These are phyloP conservation scores for Ephemerocybe angulata DNA, from an alignment of 768 basidiomycete genomes.

Conservation along the genomic window DNA sequence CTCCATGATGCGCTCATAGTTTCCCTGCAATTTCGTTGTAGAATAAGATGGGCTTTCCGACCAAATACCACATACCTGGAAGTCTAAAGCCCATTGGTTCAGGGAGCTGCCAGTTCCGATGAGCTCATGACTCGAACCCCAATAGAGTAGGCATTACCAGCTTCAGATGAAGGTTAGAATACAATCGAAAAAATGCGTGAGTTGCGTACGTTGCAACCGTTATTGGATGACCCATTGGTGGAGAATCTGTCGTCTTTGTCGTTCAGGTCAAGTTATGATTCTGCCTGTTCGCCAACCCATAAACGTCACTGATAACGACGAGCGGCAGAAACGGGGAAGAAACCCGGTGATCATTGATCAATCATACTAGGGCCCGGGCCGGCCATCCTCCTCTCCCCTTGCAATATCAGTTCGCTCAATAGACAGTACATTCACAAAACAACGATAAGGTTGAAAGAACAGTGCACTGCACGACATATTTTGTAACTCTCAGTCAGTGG, in stretches of 20 bases:
- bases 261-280: not conserved
- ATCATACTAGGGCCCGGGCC: too few relatives aligned
- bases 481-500: too few relatives aligned
- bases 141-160: constrained; percentile 26
- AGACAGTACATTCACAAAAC: too few relatives aligned
- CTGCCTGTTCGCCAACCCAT: too few relatives aligned
- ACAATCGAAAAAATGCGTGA: not conserved
- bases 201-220: constrained; percentile 78
- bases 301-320: too few relatives aligned
- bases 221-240: constrained; percentile 77
- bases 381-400: too few relatives aligned
- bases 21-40: constrained; percentile 56
- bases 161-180: constrained; percentile 18
- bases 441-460: too few relatives aligned
- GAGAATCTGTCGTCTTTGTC: not conserved
- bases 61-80: constrained; percentile 53
- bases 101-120: constrained; percentile 58
- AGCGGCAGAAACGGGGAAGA: too few relatives aligned
- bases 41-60: not conserved
- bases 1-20: constrained; percentile 83
- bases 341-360: too few relatives aligned
- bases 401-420: too few relatives aligned
- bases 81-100: constrained; percentile 97
- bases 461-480: too few relatives aligned
- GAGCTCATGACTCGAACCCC: not conserved